Evolutionary conservation across 1,139 yeast genomes (phyloP).

Genomic region (Yamadazyma mexicana): DNA sequence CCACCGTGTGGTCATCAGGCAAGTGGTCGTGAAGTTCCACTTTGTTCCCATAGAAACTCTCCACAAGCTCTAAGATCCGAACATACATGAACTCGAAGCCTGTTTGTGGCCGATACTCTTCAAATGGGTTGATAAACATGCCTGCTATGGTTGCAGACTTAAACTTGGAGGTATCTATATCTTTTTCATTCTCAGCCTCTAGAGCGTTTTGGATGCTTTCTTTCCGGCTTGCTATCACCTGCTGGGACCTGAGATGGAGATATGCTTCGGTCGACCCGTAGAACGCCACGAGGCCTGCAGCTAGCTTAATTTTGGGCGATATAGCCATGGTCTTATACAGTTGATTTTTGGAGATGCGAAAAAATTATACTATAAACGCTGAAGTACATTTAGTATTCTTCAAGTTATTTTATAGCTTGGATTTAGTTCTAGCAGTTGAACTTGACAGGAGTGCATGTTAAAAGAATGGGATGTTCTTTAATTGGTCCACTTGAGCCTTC

Average conservation of each 20-base stretch:
- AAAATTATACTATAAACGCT: no score
- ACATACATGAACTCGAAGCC: conserved; percentile 79
- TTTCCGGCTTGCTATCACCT: conserved; percentile 55
- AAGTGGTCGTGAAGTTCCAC: conserved; percentile 39
- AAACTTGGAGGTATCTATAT: conserved; percentile 33
- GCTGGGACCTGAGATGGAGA: conserved; percentile 55
- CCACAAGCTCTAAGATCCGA: conserved; percentile 68
- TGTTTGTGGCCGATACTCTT: conserved; percentile 89
- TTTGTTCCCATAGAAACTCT: conserved; percentile 65
- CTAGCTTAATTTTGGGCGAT: conserved; percentile 21
- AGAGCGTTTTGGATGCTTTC: conserved; percentile 24
- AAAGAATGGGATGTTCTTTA: no score
- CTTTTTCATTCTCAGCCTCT: conserved; percentile 8
- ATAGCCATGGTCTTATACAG: neutral
- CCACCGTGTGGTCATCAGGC: conserved; percentile 52
- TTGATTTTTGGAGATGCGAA: neutral
- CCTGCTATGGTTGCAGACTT: conserved; percentile 66
- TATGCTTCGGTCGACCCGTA: conserved; percentile 71
- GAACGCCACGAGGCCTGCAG: conserved; percentile 55
- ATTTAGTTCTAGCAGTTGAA: no score
- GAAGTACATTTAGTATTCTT: no score
- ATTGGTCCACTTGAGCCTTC: no score
- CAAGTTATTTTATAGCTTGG: no score
- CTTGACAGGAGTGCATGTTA: no score
- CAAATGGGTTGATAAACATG: conserved; percentile 85